Percentiles rank a stretch among this genome's conserved stretches.
Evolutionary conservation across 257 asterid genomes (phyloP).

Genomic region (Coffea eugenioides): DNA sequence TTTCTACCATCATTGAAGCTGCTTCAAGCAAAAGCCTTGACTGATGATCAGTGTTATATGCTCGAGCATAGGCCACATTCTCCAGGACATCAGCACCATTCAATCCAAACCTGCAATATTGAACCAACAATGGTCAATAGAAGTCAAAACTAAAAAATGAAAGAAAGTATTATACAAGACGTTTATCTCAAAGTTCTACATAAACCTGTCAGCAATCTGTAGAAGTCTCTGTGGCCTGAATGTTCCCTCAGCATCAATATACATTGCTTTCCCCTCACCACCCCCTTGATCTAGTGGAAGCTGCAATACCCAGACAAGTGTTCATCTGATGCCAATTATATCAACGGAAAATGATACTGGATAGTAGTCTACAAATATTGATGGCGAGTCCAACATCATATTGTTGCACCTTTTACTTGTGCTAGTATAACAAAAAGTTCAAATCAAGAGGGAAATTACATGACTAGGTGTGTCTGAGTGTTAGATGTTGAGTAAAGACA

Average conservation of each 20-base stretch:
- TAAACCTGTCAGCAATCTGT: conserved; percentile 90
- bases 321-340: neutral
- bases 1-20: conserved; percentile 98
- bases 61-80: conserved; percentile 98
- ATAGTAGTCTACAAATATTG: neutral
- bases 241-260: conserved; percentile 97
- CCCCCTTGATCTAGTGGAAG: conserved; percentile 98
- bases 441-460: neutral
- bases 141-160: conserved; percentile 10
- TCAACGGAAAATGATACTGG: neutral
- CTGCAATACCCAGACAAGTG: conserved; percentile 36
- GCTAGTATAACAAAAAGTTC: conserved; percentile 6
- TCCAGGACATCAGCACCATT: conserved; percentile 96
- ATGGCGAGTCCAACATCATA: neutral
- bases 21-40: conserved; percentile 96
- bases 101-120: conserved; percentile 65
- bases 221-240: conserved; percentile 96
- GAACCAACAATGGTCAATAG: conserved; percentile 4
- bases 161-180: conserved; percentile 3
- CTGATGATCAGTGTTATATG: conserved; percentile 96
- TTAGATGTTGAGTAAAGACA: neutral
- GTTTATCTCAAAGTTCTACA: conserved; percentile 12
- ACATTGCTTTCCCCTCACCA: conserved; percentile 98
- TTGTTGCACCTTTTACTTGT: neutral
- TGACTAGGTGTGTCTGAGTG: neutral